A percentile compares a stretch with the other conserved stretches of the same genome.
Conservation (phyloP, 805 yeast species). For the Monosporozyma servazzii region DNA sequence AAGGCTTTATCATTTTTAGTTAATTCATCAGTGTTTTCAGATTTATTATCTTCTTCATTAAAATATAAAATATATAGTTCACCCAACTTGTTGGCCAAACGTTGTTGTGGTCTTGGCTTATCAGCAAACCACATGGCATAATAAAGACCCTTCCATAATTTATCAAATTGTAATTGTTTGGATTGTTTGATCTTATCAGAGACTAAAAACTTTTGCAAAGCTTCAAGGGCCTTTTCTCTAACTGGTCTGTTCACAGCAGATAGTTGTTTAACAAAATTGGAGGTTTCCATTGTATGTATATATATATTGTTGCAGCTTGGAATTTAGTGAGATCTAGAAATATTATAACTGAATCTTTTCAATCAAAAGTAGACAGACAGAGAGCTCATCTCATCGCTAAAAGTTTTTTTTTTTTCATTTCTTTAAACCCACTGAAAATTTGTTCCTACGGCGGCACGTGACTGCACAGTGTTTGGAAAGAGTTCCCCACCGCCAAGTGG, state of each 20-base stretch:
- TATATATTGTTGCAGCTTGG: no score
- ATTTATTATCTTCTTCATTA: constrained; percentile 23
- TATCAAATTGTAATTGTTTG: constrained; percentile 51
- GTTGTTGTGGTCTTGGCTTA: constrained; percentile 84
- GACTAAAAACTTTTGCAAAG: constrained; percentile 50
- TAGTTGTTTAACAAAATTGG: constrained; percentile 62
- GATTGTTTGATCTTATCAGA: constrained; percentile 35
- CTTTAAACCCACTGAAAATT: neutral
- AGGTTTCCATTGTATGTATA: constrained; percentile 27
- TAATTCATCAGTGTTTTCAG: constrained; percentile 11
- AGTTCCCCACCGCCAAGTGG: no score
- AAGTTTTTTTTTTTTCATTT: neutral
- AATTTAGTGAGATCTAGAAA: no score
- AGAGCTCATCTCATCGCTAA: constrained; percentile 8
- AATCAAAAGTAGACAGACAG: neutral
- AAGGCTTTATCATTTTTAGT: constrained; percentile 25
- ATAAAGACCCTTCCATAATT: constrained; percentile 93
- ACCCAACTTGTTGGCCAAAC: constrained; percentile 67
- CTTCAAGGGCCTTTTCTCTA: constrained; percentile 63
- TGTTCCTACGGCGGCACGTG: neutral
- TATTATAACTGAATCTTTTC: neutral
- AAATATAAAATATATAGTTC: constrained; percentile 28
- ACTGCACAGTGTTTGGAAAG: neutral
- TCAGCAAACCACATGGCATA: constrained; percentile 96
- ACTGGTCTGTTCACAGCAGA: constrained; percentile 72